Base-by-base conservation (phyloP, 345 rosid genomes). In the Citropsis articulata region DNA sequence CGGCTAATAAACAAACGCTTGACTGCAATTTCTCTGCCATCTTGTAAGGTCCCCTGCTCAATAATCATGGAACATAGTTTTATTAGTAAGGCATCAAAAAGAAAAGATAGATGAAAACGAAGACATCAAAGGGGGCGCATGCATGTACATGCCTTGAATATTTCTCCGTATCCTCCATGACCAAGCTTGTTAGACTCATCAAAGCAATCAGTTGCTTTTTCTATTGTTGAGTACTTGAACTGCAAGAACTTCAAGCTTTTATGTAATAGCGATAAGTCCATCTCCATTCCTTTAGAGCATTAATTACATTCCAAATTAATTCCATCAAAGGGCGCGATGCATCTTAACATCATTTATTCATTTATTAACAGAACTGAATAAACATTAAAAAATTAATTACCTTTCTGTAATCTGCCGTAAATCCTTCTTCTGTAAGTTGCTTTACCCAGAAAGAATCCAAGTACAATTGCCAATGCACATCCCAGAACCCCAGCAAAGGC, bases 11-110 rank as follows among this genome's bases (percentile, higher is more conserved):
- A 85, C 19, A 90, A 67, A n/a, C 91, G 89, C 65, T 91, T 91
- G 53, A 91, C 75, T 40, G 93, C 92, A 3, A 90, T 87, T 83
- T 90, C 95, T 86, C 95, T 86, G 27, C 93, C 90, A 50, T 91
- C 95, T 59, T 81, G 85, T 31, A 91, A 84, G 35, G 87, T 88
- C 59, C 95, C 95, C 92, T 87, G 45, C 53, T 38, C 69, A 71
- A 57, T 75, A 9, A 69, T 14, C 13, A 3, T 16, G 8, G 33
- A 24, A 33, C 16, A 7, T 35, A 33, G 25, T 31, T 33, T 5
- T 21, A 4, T 6, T 45, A 45, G 18, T 3, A 45, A 12, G 16
- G 50, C 13, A 13, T 69, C 64, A 14, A 35, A 33, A 9, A 60
- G 50, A 48, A 40, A 21, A 18, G 31, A 6, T 2, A 5, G 8